Percentiles rank a stretch among this genome's conserved stretches.
These are phyloP conservation scores for Aspergillus vadensis DNA, from an alignment of 2,329 filamentous ascomycete species.

Conservation along the genomic window DNA sequence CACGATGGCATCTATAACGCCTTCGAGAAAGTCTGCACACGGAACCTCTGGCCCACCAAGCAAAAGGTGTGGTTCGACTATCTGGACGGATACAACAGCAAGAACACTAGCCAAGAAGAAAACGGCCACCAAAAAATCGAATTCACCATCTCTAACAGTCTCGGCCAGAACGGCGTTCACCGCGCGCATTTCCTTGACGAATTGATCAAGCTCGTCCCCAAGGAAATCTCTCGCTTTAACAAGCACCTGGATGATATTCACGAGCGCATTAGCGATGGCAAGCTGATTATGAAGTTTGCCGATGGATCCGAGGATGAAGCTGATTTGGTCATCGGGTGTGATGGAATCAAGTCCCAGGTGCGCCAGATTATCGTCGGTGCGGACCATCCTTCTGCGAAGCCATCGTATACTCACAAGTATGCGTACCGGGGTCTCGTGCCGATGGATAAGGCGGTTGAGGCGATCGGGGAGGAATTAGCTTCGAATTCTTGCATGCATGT, in stretches of 20 bases:
- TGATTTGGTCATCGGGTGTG: constrained; percentile 50
- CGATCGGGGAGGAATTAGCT: constrained; percentile 51
- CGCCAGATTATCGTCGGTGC: constrained; percentile 48
- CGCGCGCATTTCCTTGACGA: constrained; percentile 40
- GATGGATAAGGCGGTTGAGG: constrained; percentile 42
- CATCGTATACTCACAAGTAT: constrained; percentile 55
- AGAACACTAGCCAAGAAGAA: background rate
- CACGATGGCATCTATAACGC: constrained; percentile 34
- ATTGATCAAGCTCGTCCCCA: constrained; percentile 35
- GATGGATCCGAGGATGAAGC: constrained; percentile 48
- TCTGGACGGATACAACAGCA: constrained; percentile 22
- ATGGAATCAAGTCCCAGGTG: constrained; percentile 54
- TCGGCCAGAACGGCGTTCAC: constrained; percentile 29
- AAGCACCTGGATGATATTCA: constrained; percentile 29
- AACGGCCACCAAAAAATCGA: constrained; percentile 23
- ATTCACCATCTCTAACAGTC: constrained; percentile 26
- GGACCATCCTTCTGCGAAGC: constrained; percentile 44
- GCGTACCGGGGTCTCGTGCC: constrained; percentile 31
- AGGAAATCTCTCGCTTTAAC: constrained; percentile 27
- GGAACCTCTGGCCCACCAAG: constrained; percentile 37
- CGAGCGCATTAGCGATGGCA: constrained; percentile 20
- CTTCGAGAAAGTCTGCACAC: constrained; percentile 36
- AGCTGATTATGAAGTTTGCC: constrained; percentile 43
- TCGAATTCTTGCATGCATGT: constrained; percentile 37
- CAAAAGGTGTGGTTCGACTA: constrained; percentile 29